Evolutionary conservation across 441 rosid genomes (phyloP), one percentile per base, ranked within the genome.

Genomic region (Cnidoscolus chayamansa): DNA sequence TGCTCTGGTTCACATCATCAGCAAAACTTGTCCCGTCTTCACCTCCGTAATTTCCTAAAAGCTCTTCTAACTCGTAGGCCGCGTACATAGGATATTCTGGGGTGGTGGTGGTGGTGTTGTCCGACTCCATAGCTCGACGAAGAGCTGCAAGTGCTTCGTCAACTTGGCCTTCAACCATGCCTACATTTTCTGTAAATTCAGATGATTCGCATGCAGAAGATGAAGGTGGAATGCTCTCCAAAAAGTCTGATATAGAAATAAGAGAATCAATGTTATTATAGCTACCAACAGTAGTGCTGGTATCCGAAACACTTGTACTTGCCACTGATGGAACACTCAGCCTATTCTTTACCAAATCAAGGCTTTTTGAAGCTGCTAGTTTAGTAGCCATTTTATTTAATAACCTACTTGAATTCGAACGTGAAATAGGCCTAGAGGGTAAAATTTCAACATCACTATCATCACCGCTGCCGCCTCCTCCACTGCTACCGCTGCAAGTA

Each of bases 361-460:
- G 11, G 8, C 12, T 35, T n/a, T 35, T 62, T 0, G 20, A 37
- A 7, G 48, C 12, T 37, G 1, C 47, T 16, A 61, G 37, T 62
- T 62, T 62, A 6, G 48, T 32, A 5, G 50, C 66, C 50, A 63
- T 40, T 43, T 17, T 63, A 10, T 63, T 63, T 10, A 63, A 2
- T 63, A 40, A 7, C 19, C 12, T 5, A 63, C 19, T 62, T 37
- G 65, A 16, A 37, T 4, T 32, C n/a, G 10, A 13, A 7, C 15
- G 11, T 2, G 66, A 17, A n/a, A 63, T n/a, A 1, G 13, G 13
- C 20, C 9, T n/a, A 8, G 47, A 37, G 7, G 10, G 19, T 40
- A 63, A 63, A 40, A 40, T n/a, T 40, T 63, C 66, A n/a, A n/a
- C 7, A 10, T 63, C 51, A 10, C 66, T 63, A 40, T 43, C 66